Conservation (phyloP, 2,329 filamentous ascomycete species). For the Ophiostoma angusticollis region DNA sequence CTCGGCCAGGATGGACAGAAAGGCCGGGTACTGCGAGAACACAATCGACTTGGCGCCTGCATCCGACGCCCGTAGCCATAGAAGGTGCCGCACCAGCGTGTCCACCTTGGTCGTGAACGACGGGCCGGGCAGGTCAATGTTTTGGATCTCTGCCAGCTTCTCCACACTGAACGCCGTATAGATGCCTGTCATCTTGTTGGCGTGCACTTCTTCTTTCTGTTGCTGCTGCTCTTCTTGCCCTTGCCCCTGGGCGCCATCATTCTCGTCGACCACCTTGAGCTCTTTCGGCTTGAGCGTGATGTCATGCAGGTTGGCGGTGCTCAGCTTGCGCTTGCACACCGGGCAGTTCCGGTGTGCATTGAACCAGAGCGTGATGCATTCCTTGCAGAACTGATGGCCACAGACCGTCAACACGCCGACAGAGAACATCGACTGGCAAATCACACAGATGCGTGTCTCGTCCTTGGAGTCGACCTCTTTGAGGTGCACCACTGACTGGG, state of each 20-base stretch:
- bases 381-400: conserved; percentile 84
- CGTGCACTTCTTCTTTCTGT: conserved; percentile 11
- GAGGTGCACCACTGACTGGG: conserved; percentile 37
- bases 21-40: conserved; percentile 76
- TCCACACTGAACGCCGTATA: conserved; percentile 64
- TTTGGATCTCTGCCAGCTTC: conserved; percentile 67
- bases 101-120: conserved; percentile 89
- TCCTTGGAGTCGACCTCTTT: conserved; percentile 47
- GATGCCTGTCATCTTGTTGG: conserved; percentile 37
- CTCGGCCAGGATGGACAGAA: conserved; percentile 57
- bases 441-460: conserved; percentile 62
- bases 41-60: conserved; percentile 82
- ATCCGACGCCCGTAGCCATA: conserved; percentile 75
- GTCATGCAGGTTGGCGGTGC: conserved; percentile 59
- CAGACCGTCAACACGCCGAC: conserved; percentile 75
- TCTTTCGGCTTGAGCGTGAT: conserved; percentile 73
- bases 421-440: conserved; percentile 67
- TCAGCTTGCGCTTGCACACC: conserved; percentile 63
- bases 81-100: conserved; percentile 63
- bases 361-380: conserved; percentile 75
- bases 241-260: conserved; percentile 11
- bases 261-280: conserved; percentile 45
- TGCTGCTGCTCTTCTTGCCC: conserved; percentile 1
- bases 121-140: conserved; percentile 57
- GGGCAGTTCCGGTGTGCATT: conserved; percentile 63